Evolutionary conservation across 371 early-diverging fungal species (phyloP).

Genomic region (Syncephalastrum racemosum): DNA sequence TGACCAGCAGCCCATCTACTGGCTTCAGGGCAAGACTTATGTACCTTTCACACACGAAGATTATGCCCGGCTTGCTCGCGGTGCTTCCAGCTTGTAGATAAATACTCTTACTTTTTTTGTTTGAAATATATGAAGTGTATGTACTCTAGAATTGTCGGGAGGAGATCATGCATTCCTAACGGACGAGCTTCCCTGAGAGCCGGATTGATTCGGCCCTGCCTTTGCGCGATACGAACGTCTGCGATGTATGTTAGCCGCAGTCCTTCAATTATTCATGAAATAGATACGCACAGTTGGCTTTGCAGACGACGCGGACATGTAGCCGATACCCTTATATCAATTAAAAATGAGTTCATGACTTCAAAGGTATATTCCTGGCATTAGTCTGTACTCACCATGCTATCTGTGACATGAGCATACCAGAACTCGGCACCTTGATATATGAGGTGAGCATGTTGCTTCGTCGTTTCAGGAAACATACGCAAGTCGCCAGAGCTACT

Average conservation of each 20-base stretch:
- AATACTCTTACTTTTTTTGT: too few relatives aligned
- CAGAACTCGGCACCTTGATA: conserved; percentile 49
- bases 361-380: background rate
- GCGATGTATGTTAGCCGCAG: background rate
- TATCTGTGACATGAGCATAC: conserved; percentile 57
- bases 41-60: conserved; percentile 44
- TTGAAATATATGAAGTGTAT: too few relatives aligned
- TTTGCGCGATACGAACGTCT: conserved; percentile 41
- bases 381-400: conserved; percentile 47
- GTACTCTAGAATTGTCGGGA: too few relatives aligned
- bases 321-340: conserved; percentile 44
- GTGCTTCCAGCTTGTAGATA: too few relatives aligned
- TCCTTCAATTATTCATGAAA: conserved; percentile 2
- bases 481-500: background rate
- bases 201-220: conserved; percentile 3
- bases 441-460: background rate
- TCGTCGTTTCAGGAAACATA: background rate
- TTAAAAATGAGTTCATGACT: background rate
- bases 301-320: conserved; percentile 37
- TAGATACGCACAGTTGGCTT: conserved; percentile 29
- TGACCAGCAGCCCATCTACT: conserved; percentile 42
- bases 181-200: too few relatives aligned
- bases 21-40: conserved; percentile 46
- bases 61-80: conserved; percentile 2
- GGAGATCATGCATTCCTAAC: too few relatives aligned